Evolutionary conservation across 306 rosid genomes (phyloP), one percentile per base, ranked within the genome.

Genomic region (Fagus crenata): DNA sequence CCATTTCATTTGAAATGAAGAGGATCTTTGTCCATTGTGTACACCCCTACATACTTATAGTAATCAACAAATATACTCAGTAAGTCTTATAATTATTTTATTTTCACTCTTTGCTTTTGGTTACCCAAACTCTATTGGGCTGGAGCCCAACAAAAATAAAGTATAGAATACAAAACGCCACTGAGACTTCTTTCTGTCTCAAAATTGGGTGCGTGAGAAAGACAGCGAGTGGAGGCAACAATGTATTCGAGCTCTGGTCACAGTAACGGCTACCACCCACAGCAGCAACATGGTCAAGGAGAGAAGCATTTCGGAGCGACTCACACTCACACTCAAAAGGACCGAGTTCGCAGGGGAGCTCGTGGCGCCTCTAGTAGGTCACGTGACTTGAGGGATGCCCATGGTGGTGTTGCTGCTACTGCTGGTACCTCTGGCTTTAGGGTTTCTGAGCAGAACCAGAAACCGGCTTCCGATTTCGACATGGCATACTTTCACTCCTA

Each of bases 401-500:
- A 69, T 69, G 69, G 61, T 41, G 37, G 35, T 54, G 74, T 71
- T 18, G 75, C 42, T 42, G 53, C 32, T 35, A 71, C 36, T 36
- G 53, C 32, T 22, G 68, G 14, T 46, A 32, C 49, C 0, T 77
- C 67, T 49, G 80, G 72, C 75, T 28, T 79, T 90, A 92, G 97
- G 99, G 99, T 89, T 95, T 84, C 73, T 18, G 97, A 85, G 36
- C 87, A 68, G 18, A 83, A 67, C 4, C 85, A 65, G 39, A 75
- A 60, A 1, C 97, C 97, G 73, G 91, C 93, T 81, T 92, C 98
- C 14, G 98, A 92, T 82, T 92, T 90, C 74, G 98, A 95, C 84
- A 82, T 84, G 87, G 98, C 97, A 58, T 95, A 95, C 80, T 95
- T 95, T 79, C 93, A 90, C 71, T 92, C 98, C 58, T 95, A 95